Evolutionary conservation across 1,284 basidiomycete species (phyloP).

Genomic region (Peniophora sp.): DNA sequence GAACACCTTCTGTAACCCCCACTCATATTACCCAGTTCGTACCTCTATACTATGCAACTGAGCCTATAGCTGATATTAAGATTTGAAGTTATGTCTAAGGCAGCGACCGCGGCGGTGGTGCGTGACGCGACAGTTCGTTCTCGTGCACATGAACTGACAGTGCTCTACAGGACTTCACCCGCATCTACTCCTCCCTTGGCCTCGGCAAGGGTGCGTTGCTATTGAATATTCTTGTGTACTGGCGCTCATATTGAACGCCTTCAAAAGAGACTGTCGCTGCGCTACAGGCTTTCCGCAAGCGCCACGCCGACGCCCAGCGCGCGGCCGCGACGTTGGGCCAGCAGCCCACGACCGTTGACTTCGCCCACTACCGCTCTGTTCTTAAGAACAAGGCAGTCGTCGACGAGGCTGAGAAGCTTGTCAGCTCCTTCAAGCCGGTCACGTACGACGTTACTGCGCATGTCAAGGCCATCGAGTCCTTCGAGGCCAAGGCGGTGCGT

Average conservation of each 20-base stretch:
- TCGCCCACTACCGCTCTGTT: conserved; percentile 85
- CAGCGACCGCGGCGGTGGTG: conserved; percentile 72
- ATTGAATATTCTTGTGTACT: not conserved
- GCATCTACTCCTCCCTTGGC: conserved; percentile 85
- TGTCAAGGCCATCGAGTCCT: conserved; percentile 94
- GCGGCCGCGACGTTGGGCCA: conserved; percentile 61
- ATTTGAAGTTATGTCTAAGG: conserved; percentile 41
- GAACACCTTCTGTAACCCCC: too few species aligned
- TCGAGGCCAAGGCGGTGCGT: conserved; percentile 94
- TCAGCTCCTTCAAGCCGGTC: conserved; percentile 90
- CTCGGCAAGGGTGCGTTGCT: conserved; percentile 75
- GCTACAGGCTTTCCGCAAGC: conserved; percentile 95
- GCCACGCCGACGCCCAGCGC: conserved; percentile 84
- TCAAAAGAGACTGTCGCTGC: conserved; percentile 77
- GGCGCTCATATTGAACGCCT: not conserved
- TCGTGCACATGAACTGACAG: conserved; percentile 10
- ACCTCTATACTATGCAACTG: too few species aligned
- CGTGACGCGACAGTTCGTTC: conserved; percentile 22
- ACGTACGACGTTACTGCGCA: conserved; percentile 93
- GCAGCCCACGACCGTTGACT: conserved; percentile 79
- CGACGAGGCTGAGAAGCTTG: conserved; percentile 86
- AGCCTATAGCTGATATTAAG: too few species aligned
- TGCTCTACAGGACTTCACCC: conserved; percentile 74
- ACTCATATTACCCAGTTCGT: too few species aligned
- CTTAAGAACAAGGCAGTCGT: conserved; percentile 93